Base-by-base conservation (phyloP, 768 basidiomycete species). In the Dentipellis sp. region DNA sequence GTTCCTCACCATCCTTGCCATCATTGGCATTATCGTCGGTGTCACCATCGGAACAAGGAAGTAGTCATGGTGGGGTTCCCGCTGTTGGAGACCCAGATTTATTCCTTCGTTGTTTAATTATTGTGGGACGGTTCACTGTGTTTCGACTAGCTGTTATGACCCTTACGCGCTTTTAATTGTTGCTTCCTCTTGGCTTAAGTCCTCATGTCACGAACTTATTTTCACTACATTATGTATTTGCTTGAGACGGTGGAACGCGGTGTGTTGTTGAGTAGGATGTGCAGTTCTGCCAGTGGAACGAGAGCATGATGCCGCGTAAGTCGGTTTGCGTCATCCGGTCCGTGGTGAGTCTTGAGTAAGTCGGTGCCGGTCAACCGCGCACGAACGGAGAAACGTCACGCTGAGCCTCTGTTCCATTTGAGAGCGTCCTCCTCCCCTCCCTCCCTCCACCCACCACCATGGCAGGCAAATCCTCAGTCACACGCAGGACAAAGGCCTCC, bases 11-110 rank as follows among this genome's bases (percentile, higher is more conserved):
- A 69, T 86, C 58, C 59, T 79, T 53, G 74, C 72, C 53, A 75
- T 87, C 59, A 68, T 88, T 49, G 89, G 74, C 0, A 68, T 84
- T 53, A 79, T 80, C 42, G 73, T 87, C 50, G 84, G 75, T 21
- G 69, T 85, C 21, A 71, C 50, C 9, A 62, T 67, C 52, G 58
- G 60, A 58, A 60, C 9, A 56, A 62, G 23, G 19, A n/a, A 52
- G 52, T 53, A 45, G 53, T 45, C 36, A 54, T 52, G 55, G 50
- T 42, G n/a, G 42, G 42, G 42, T 45, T 2, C 10, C 4, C 17
- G 9, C 42, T n/a, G 17, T n/a, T 45, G 42, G 42, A 45, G n/a
- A n/a, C 19, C 42, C 19, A 45, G 42, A 29, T 29, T 40, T 12
- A 11, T 45, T n/a, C 42, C n/a, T 45, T 45, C 42, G 19, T 16